phyloP scores from a whole-genome alignment of 495 filamentous ascomycete species.

The Talaromyces stipitatus region DNA sequence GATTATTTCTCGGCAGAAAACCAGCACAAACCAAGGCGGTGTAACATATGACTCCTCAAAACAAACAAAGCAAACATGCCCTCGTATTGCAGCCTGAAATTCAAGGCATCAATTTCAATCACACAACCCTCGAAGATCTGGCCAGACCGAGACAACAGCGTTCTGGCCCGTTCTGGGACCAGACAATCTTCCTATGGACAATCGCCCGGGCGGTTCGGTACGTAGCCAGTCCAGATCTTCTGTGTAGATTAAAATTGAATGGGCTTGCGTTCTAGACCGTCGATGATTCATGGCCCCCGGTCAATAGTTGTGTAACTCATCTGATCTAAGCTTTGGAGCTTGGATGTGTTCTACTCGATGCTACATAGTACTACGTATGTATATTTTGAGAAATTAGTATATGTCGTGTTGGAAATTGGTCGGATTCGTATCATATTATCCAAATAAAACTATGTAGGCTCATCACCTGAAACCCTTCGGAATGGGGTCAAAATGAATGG shows the following conservation, averaged over 20 bases:
- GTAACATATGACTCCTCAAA: not conserved
- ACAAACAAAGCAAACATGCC: not conserved
- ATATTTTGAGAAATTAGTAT: too few relatives aligned
- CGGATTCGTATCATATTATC: not conserved
- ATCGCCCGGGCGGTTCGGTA: not conserved
- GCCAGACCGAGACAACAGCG: not conserved
- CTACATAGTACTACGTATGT: not conserved
- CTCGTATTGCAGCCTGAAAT: not conserved
- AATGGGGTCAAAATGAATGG: not conserved
- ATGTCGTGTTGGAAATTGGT: not conserved
- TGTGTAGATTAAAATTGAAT: not conserved
- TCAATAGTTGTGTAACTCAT: not conserved
- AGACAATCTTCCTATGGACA: not conserved
- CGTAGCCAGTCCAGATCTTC: not conserved
- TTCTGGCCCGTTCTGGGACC: not conserved
- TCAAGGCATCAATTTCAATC: not conserved
- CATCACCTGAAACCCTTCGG: not conserved
- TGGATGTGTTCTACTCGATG: not conserved
- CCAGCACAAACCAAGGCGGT: not conserved
- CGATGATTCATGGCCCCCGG: not conserved
- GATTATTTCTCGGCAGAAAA: slow-evolving; percentile 3
- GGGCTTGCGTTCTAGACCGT: not conserved
- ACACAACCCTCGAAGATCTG: not conserved
- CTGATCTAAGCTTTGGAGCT: not conserved
- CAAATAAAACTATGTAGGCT: not conserved